A percentile compares a stretch with the other conserved stretches of the same genome.
Conservation (phyloP, 2,329 filamentous ascomycete genomes). For the Phialocephala subalpina region DNA sequence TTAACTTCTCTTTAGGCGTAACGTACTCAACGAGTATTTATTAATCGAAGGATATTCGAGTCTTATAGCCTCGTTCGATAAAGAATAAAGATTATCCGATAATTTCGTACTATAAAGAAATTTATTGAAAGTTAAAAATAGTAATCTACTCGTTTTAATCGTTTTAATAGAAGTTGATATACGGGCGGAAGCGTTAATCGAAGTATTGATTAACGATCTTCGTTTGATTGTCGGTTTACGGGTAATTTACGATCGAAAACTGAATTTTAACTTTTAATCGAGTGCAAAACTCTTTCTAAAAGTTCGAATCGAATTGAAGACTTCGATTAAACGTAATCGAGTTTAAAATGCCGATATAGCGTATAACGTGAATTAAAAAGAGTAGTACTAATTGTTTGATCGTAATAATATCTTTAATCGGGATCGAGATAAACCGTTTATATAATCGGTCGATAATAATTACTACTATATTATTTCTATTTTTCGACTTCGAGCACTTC, state of each 20-base stretch:
- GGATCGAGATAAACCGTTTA: slow-evolving; percentile 16
- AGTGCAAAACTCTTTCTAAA: slow-evolving; percentile 26
- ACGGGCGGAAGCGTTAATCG: no score
- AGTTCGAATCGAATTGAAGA: slow-evolving; percentile 27
- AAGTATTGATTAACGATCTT: slow-evolving; percentile 34
- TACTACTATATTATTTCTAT: slow-evolving; percentile 19
- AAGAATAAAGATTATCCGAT: no score
- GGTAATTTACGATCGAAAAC: slow-evolving; percentile 25
- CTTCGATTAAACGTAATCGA: slow-evolving; percentile 30
- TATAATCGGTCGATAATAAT: slow-evolving; percentile 19
- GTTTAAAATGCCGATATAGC: not conserved
- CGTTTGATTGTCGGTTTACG: slow-evolving; percentile 30
- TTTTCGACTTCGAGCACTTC: not conserved
- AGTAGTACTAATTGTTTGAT: slow-evolving; percentile 14
- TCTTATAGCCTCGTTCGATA: no score
- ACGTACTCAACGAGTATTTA: no score
- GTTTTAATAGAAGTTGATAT: slow-evolving; percentile 33
- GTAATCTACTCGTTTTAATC: no score
- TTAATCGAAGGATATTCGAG: no score
- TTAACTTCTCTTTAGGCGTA: no score
- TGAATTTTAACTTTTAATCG: slow-evolving; percentile 24
- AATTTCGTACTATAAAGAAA: no score
- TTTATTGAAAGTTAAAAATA: no score
- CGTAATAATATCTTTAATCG: slow-evolving; percentile 16
- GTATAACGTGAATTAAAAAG: slow-evolving; percentile 19